These are phyloP conservation scores for Atkinsonella hypoxylon DNA, from an alignment of 2,329 filamentous ascomycete genomes.

Conservation along the genomic window DNA sequence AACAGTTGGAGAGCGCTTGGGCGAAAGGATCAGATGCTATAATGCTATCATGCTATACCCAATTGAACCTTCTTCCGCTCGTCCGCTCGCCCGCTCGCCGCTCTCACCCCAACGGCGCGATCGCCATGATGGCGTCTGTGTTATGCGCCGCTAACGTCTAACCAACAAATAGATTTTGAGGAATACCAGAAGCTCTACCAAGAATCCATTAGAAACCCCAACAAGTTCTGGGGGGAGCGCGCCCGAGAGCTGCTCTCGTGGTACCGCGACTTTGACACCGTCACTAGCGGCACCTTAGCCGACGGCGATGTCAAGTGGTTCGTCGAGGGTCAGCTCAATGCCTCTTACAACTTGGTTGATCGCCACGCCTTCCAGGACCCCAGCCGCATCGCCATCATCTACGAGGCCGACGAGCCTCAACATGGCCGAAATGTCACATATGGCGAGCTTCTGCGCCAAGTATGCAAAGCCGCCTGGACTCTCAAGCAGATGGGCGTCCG, in stretches of 20 bases:
- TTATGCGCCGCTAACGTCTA: background rate
- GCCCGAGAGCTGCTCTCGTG: conserved; percentile 85
- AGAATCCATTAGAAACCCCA: conserved; percentile 80
- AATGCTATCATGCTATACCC: conserved; percentile 2
- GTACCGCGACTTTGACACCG: conserved; percentile 85
- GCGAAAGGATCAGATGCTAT: too few species aligned
- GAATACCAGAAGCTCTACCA: conserved; percentile 58
- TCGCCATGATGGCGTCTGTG: background rate
- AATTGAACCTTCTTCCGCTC: conserved; percentile 4
- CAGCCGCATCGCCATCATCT: conserved; percentile 90
- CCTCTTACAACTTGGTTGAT: conserved; percentile 94
- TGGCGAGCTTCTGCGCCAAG: conserved; percentile 81
- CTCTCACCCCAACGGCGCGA: background rate
- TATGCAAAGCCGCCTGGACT: conserved; percentile 75
- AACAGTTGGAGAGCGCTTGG: background rate
- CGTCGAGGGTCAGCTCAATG: conserved; percentile 83
- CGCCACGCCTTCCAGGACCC: conserved; percentile 94
- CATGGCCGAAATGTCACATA: conserved; percentile 89
- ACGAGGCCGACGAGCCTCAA: conserved; percentile 84
- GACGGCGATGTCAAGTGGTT: conserved; percentile 92
- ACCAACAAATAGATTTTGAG: conserved; percentile 38
- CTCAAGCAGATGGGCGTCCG: conserved; percentile 91
- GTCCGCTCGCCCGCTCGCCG: conserved; percentile 3
- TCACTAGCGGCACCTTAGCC: conserved; percentile 61
- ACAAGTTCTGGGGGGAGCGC: conserved; percentile 79